Conservation (phyloP, 177 flowering plant species). For the Vitis hybrid region DNA sequence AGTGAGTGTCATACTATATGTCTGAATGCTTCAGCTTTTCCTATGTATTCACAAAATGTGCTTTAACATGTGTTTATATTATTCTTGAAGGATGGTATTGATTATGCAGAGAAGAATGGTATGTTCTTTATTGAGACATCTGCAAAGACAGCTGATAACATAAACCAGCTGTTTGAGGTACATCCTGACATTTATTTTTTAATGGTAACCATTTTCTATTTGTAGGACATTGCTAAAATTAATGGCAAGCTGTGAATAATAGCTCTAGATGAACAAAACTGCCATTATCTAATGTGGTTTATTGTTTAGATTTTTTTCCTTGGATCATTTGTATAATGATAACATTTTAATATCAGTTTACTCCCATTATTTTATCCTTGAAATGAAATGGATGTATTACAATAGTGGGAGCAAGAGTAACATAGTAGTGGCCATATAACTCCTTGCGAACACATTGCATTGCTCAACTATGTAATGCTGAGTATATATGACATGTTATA, state of each 20-base stretch:
- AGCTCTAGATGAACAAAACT: neutral
- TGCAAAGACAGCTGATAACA: conserved; percentile 98
- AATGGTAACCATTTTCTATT: neutral
- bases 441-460: no score
- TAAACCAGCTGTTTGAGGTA: conserved; percentile 97
- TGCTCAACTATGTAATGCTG: no score
- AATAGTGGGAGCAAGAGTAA: no score
- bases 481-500: no score
- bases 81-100: conserved; percentile 74
- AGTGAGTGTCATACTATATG: conserved; percentile 39
- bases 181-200: neutral
- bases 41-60: neutral
- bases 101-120: conserved; percentile 92
- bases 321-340: no score
- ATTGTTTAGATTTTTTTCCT: no score
- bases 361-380: no score
- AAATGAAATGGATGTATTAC: no score
- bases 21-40: neutral
- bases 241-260: neutral
- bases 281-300: neutral
- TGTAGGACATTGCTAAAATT: neutral
- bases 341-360: no score
- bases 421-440: no score
- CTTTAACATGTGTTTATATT: conserved; percentile 2
- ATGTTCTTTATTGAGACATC: conserved; percentile 99